Evolutionary conservation across 805 yeast genomes (phyloP).

Genomic region (Hanseniaspora meyeri): DNA sequence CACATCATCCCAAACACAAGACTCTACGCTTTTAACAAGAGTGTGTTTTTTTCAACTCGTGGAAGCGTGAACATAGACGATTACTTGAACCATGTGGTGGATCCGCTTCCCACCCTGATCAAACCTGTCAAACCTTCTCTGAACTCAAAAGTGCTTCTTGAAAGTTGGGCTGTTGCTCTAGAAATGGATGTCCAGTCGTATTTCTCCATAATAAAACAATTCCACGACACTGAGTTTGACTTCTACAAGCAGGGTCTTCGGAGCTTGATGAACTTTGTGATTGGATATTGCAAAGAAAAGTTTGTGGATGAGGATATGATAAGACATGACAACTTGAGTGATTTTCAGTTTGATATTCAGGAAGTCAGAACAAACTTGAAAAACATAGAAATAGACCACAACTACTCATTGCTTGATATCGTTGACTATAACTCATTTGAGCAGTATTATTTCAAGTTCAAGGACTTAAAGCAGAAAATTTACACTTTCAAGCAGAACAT

Average conservation of each 20-base stretch:
- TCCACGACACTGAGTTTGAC: background rate
- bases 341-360: background rate
- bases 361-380: slow-evolving; percentile 14
- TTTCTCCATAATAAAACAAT: background rate
- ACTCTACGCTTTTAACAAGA: background rate
- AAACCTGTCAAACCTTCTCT: slow-evolving; percentile 7
- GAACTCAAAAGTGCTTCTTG: background rate
- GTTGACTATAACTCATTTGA: slow-evolving; percentile 26
- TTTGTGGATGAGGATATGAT: background rate
- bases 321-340: background rate
- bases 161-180: slow-evolving; percentile 7
- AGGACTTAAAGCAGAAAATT: slow-evolving; percentile 16
- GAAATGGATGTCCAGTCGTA: slow-evolving; percentile 9
- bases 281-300: background rate
- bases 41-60: background rate
- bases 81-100: background rate
- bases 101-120: slow-evolving; percentile 9
- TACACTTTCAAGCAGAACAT: slow-evolving; percentile 18
- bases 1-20: background rate
- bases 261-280: background rate
- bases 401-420: slow-evolving; percentile 26
- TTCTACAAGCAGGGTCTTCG: background rate
- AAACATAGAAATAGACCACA: slow-evolving; percentile 17
- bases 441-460: slow-evolving; percentile 26
- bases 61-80: background rate